Conservation (phyloP, 2,329 filamentous ascomycete species). For the Cordyceps farinosa region DNA sequence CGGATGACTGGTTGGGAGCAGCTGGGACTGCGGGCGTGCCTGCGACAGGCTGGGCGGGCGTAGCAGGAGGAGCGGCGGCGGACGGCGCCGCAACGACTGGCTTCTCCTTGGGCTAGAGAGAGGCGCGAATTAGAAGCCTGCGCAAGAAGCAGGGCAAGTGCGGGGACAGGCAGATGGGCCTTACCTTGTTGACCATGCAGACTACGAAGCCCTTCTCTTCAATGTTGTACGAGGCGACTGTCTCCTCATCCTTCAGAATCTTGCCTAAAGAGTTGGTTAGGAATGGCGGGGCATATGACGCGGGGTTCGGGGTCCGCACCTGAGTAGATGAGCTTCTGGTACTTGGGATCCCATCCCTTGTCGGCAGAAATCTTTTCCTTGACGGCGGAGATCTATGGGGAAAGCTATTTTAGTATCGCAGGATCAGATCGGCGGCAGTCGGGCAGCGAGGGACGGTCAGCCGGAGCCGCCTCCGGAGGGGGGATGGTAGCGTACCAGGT, state of each 20-base stretch:
- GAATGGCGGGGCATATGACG: constrained; percentile 10
- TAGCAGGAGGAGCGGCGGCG: constrained; percentile 55
- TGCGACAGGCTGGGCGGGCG: constrained; percentile 51
- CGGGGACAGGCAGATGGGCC: constrained; percentile 20
- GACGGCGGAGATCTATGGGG: constrained; percentile 71
- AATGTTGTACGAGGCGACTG: constrained; percentile 94
- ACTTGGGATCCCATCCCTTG: constrained; percentile 89
- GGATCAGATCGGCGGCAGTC: background rate
- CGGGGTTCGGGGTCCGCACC: constrained; percentile 53
- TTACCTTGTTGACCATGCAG: constrained; percentile 95
- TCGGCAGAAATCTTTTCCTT: constrained; percentile 90
- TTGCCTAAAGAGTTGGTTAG: constrained; percentile 62
- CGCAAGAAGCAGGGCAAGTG: background rate
- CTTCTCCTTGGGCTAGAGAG: constrained; percentile 59
- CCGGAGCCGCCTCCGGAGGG: constrained; percentile 21
- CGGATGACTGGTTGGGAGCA: constrained; percentile 36
- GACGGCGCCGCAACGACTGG: constrained; percentile 55
- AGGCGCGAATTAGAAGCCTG: constrained; percentile 17
- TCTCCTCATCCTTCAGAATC: constrained; percentile 96
- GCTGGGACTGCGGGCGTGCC: constrained; percentile 58
- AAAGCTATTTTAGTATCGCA: constrained; percentile 7
- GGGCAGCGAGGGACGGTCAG: constrained; percentile 11
- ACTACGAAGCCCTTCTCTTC: constrained; percentile 99
- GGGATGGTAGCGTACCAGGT: constrained; percentile 66
- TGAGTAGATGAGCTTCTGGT: constrained; percentile 97